Evolutionary conservation across 1,284 basidiomycete genomes (phyloP), one percentile per base, ranked within the genome.

Genomic region (Exobasidium cylindrosporum): DNA sequence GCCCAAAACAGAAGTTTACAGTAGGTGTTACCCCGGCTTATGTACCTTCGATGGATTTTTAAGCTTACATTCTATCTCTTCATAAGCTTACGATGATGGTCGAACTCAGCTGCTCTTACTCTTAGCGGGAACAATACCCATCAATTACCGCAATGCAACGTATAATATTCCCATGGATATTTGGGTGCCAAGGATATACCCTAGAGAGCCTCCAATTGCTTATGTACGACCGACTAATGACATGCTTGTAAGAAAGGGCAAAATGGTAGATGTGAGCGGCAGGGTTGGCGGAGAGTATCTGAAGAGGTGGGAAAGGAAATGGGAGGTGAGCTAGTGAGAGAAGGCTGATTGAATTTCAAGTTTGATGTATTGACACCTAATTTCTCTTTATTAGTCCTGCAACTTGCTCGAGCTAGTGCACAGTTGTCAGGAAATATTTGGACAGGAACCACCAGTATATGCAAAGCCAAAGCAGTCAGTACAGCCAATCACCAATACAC

Each of bases 161-260:
- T 99, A 99, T 83, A 91, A 98, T 80, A 97, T 98, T 70, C 95
- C 96, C 1, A 82, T 98, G 72, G 86, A 90, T 14, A 72, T 96
- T 66, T 98, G 95, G 95, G 63, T 79, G 4, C 74, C 74, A 2
- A 61, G 65, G 17, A 68, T 61, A 11, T 78, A 75, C 50, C 74
- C 77, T 1, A 83, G 84, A 47, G 83, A 84, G 31, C 87, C 92
- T 1, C 96, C 96, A 6, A 86, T 98, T 72, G 85, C 86, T n/a
- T 97, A 92, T 81, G 94, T 99, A 65, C 88, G 91, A 11, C 95
- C 96, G n/a, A 97, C 92, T 0, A 85, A 83, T 55, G 88, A 91
- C 71, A 94, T 98, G 89, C 87, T 93, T 62, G 86, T 99, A 68
- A 87, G 88, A 66, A 85, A 89, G 28, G 86, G 89, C 13, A 85